Conservation (phyloP, 805 yeast genomes). For the Ascoidea tarda region DNA sequence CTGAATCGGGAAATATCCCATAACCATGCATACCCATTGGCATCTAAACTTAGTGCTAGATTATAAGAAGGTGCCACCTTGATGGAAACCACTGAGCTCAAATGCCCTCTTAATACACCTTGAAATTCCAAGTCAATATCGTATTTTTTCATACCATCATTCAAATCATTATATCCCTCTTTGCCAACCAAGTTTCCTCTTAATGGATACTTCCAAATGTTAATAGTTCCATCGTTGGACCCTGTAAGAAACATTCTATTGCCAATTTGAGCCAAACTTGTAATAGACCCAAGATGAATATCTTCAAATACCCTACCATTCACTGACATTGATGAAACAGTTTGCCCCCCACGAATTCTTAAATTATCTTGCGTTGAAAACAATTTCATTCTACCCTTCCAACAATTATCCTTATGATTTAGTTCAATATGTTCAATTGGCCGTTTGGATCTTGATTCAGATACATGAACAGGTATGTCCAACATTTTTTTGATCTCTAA, state of each 20-base stretch:
- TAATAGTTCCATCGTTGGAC: conserved; percentile 43
- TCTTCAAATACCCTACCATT: conserved; percentile 29
- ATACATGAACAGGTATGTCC: conserved; percentile 23
- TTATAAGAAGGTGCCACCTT: conserved; percentile 38
- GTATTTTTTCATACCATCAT: conserved; percentile 8
- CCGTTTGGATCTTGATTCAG: conserved; percentile 26
- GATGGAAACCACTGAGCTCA: conserved; percentile 29
- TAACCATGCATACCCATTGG: conserved; percentile 34
- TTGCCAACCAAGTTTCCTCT: conserved; percentile 7
- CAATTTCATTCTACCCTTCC: conserved; percentile 35
- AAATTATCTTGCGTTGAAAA: conserved; percentile 13
- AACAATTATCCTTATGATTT: conserved; percentile 24
- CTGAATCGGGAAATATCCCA: conserved; percentile 53
- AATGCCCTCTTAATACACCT: conserved; percentile 44
- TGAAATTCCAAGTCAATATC: conserved; percentile 24
- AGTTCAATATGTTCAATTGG: conserved; percentile 32
- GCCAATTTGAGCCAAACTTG: conserved; percentile 26
- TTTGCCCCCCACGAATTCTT: conserved; percentile 3
- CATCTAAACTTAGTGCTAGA: conserved; percentile 38
- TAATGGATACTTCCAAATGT: conserved; percentile 36
- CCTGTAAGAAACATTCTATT: conserved; percentile 32
- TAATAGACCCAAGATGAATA: conserved; percentile 25
- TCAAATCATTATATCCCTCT: conserved; percentile 6
- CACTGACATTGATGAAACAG: conserved; percentile 15
- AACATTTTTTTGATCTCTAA: conserved; percentile 19